These are phyloP conservation scores for Boletus speciosus DNA, from an alignment of 768 basidiomycete species.

Conservation along the genomic window DNA sequence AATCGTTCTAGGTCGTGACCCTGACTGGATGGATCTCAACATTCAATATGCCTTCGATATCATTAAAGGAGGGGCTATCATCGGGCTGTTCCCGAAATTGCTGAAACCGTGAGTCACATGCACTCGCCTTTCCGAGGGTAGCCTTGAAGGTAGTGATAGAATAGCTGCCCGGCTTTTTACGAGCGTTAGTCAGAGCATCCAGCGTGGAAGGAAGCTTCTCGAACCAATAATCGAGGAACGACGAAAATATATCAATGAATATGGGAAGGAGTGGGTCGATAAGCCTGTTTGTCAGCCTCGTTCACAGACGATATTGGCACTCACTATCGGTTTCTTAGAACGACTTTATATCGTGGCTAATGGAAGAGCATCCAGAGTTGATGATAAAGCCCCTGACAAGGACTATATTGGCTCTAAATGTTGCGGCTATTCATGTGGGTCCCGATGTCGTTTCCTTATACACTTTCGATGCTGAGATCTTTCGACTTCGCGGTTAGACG, in stretches of 20 bases:
- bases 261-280: constrained; percentile 26
- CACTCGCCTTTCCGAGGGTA: neutral
- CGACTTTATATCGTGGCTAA: constrained; percentile 33
- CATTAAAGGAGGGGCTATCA: constrained; percentile 9
- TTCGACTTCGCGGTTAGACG: neutral
- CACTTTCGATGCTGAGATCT: neutral
- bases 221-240: constrained; percentile 32
- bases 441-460: neutral
- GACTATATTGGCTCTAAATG: neutral
- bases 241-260: constrained; percentile 14
- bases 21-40: constrained; percentile 33
- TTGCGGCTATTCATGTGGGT: neutral
- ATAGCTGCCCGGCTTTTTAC: constrained; percentile 10
- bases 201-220: constrained; percentile 14
- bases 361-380: constrained; percentile 18
- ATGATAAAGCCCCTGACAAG: constrained; percentile 19
- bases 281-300: constrained; percentile 24
- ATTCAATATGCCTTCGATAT: constrained; percentile 31
- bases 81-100: constrained; percentile 29
- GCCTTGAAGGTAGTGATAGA: neutral
- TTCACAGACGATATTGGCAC: no score
- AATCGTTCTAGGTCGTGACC: neutral
- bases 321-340: constrained; percentile 10
- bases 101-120: neutral
- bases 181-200: neutral